Conservation (phyloP, 73 alveolate genomes). For the Tetrahymena elliotti region DNA sequence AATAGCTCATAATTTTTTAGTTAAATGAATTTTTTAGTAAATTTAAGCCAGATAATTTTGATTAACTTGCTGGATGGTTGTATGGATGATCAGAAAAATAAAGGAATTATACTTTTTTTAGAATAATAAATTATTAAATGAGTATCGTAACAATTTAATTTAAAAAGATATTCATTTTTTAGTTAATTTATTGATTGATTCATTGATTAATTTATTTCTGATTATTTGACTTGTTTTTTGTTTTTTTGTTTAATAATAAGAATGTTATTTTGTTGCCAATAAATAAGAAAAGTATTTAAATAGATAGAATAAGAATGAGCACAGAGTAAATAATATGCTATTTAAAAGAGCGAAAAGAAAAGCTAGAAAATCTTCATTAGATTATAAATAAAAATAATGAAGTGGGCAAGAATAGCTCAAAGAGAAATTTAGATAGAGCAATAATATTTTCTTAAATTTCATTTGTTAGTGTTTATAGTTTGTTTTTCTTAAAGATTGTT, state of each 20-base stretch:
- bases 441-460: background rate
- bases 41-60: no score
- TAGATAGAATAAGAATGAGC: background rate
- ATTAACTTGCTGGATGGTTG: background rate
- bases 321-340: background rate
- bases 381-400: background rate
- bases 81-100: no score
- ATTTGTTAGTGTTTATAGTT: background rate
- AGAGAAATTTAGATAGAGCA: background rate
- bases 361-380: background rate
- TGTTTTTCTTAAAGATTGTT: background rate
- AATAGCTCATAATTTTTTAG: no score
- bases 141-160: no score
- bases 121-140: no score
- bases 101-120: no score
- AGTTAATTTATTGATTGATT: no score
- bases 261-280: background rate
- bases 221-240: no score
- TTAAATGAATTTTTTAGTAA: no score
- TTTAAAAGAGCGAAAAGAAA: background rate
- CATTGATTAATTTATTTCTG: background rate
- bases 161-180: no score
- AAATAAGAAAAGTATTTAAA: background rate
- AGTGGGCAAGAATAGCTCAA: background rate
- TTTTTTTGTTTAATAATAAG: background rate